These are phyloP conservation scores for Stagonosporopsis chrysanthemi DNA, from an alignment of 2,329 filamentous ascomycete genomes.

Conservation along the genomic window DNA sequence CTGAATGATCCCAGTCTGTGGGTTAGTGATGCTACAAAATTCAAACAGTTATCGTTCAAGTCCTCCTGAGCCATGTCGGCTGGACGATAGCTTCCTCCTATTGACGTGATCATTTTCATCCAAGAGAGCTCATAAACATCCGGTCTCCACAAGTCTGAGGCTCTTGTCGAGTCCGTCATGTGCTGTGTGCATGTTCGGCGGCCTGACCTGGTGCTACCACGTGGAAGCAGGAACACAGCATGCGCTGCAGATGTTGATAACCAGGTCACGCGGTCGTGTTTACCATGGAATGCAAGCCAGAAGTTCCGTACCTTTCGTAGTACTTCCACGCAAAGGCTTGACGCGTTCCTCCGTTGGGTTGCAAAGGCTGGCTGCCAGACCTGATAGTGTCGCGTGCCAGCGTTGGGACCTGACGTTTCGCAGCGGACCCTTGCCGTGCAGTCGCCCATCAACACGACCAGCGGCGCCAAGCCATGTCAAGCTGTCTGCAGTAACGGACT, in stretches of 20 bases:
- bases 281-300: neutral
- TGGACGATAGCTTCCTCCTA: too few relatives aligned
- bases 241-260: neutral
- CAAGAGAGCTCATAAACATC: too few relatives aligned
- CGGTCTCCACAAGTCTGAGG: too few relatives aligned
- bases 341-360: slow-evolving; percentile 7
- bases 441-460: neutral
- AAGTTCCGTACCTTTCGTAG: neutral
- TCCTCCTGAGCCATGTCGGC: too few relatives aligned
- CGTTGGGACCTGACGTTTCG: slow-evolving; percentile 2
- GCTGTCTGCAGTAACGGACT: neutral
- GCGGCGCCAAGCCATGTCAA: neutral
- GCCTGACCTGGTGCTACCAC: slow-evolving; percentile 1
- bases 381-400: slow-evolving; percentile 22
- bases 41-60: too few relatives aligned
- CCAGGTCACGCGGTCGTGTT: neutral
- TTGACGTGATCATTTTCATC: too few relatives aligned
- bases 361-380: neutral
- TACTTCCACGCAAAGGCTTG: neutral
- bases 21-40: too few relatives aligned
- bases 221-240: neutral
- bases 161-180: neutral
- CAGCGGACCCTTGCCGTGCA: slow-evolving; percentile 3
- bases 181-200: slow-evolving; percentile 8
- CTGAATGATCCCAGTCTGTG: too few relatives aligned